A percentile compares a stretch with the other conserved stretches of the same genome.
Evolutionary conservation across 2,329 filamentous ascomycete genomes (phyloP).

Genomic region (Colletotrichum cereale): DNA sequence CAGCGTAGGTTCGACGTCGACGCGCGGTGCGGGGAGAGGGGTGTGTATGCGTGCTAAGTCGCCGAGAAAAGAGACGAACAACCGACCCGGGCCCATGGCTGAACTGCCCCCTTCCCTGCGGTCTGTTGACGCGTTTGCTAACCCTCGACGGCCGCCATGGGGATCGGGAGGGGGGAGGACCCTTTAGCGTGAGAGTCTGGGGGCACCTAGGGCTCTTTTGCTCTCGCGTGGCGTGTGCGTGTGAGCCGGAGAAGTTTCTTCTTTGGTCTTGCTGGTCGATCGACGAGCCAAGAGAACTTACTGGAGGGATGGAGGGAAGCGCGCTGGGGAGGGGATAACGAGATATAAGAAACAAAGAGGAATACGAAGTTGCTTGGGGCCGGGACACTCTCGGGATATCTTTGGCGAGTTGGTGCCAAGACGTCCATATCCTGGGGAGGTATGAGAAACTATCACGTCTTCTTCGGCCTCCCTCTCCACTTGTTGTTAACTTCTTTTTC

Average conservation of each 20-base stretch:
- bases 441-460: neutral
- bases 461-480: neutral
- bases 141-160: neutral
- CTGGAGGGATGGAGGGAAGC: neutral
- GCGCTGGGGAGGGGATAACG: too few relatives aligned
- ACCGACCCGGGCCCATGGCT: neutral
- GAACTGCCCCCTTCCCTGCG: too few relatives aligned
- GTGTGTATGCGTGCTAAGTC: neutral
- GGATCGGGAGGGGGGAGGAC: neutral
- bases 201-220: neutral
- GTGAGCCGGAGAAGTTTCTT: neutral
- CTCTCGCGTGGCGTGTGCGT: neutral
- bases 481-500: neutral
- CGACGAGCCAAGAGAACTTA: neutral
- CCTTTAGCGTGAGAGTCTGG: neutral
- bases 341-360: neutral
- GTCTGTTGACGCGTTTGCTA: neutral
- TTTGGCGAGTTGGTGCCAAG: neutral
- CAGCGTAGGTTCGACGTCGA: neutral
- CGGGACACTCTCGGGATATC: too few relatives aligned
- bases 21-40: neutral
- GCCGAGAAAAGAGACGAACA: neutral
- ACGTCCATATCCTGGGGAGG: neutral
- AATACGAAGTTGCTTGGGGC: neutral
- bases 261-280: neutral